Evolutionary conservation across 2,329 filamentous ascomycete genomes (phyloP).

Genomic region (Leptographium procerum): DNA sequence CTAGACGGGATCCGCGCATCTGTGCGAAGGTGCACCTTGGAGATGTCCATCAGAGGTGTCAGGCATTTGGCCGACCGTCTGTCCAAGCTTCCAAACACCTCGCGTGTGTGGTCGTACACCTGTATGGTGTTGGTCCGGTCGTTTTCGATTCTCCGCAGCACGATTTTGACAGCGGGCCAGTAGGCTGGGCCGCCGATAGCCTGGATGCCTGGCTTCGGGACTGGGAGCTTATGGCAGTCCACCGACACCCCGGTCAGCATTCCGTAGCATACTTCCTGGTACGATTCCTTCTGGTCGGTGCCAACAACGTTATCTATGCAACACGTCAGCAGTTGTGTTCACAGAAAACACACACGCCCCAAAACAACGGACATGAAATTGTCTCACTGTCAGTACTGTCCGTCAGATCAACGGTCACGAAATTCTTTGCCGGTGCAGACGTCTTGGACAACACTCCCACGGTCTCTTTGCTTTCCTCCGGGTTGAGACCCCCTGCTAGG

Average conservation of each 20-base stretch:
- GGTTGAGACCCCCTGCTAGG: conserved; percentile 38
- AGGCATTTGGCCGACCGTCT: conserved; percentile 54
- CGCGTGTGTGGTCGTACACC: conserved; percentile 59
- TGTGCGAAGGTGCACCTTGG: conserved; percentile 52
- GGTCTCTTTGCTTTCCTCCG: conserved; percentile 31
- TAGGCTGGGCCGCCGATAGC: conserved; percentile 45
- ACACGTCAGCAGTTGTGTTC: neutral
- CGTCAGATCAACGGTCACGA: conserved; percentile 47
- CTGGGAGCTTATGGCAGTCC: conserved; percentile 57
- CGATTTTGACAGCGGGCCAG: conserved; percentile 66
- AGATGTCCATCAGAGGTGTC: conserved; percentile 60
- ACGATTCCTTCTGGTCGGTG: conserved; percentile 44
- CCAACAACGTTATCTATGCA: neutral
- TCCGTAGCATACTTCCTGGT: conserved; percentile 68
- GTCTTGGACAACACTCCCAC: neutral
- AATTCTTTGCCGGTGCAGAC: conserved; percentile 17
- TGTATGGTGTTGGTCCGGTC: conserved; percentile 51
- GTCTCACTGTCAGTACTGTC: conserved; percentile 23
- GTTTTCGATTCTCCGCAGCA: conserved; percentile 48
- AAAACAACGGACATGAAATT: neutral
- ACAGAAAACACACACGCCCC: neutral
- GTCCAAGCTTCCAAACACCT: conserved; percentile 69
- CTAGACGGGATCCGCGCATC: conserved; percentile 60
- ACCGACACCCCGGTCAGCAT: conserved; percentile 58
- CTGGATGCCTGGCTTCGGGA: conserved; percentile 51